A percentile compares a stretch with the other conserved stretches of the same genome.
Evolutionary conservation across 768 basidiomycete species (phyloP).

Genomic region (Pisolithus orientalis): DNA sequence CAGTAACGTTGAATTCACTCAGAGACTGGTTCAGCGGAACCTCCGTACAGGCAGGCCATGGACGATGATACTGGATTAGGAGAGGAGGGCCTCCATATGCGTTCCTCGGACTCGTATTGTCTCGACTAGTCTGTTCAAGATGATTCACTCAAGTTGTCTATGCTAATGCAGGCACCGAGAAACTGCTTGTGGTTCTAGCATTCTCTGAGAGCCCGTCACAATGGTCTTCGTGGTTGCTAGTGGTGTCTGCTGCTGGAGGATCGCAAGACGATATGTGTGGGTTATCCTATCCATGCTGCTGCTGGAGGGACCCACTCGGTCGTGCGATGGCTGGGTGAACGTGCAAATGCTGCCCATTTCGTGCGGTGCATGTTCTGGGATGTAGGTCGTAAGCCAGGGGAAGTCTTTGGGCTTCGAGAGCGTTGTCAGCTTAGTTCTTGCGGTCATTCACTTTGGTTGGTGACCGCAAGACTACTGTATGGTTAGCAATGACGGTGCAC

Average conservation of each 20-base stretch:
- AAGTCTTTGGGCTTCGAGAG: constrained; percentile 38
- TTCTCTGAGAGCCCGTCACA: neutral
- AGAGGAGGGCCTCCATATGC: constrained; percentile 1
- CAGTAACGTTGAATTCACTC: constrained; percentile 25
- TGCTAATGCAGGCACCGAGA: constrained; percentile 27
- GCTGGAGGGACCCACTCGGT: constrained; percentile 20
- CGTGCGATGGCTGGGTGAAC: constrained; percentile 34
- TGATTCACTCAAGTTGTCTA: constrained; percentile 16
- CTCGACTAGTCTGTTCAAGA: constrained; percentile 30
- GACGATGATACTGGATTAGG: constrained; percentile 7
- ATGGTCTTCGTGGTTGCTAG: constrained; percentile 2
- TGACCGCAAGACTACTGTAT: constrained; percentile 13
- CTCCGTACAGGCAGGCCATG: constrained; percentile 14
- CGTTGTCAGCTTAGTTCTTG: constrained; percentile 17
- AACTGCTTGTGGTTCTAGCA: neutral
- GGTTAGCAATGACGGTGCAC: constrained; percentile 13
- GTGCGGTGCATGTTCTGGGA: constrained; percentile 19
- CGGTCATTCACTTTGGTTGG: constrained; percentile 6
- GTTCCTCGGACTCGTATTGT: constrained; percentile 14
- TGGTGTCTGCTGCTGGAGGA: constrained; percentile 12
- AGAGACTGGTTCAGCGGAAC: constrained; percentile 7
- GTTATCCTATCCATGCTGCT: neutral
- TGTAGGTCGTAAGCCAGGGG: constrained; percentile 32
- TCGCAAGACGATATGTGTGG: neutral
- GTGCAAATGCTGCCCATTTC: constrained; percentile 22